Conservation (phyloP, 1,284 basidiomycete genomes). For the Tausonia pullulans region DNA sequence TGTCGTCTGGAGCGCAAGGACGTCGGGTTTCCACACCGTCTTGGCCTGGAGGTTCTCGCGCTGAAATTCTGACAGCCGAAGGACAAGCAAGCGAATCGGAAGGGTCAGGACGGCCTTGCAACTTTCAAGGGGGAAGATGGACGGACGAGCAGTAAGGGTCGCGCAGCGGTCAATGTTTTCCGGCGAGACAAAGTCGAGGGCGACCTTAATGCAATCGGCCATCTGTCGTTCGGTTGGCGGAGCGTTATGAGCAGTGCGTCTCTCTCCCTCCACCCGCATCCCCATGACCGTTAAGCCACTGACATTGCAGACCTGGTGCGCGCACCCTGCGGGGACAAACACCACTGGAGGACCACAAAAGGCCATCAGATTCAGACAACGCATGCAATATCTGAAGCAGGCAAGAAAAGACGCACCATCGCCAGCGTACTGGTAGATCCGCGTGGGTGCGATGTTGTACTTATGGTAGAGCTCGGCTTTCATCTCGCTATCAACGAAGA, state of each 20-base stretch:
- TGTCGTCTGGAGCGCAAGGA: no score
- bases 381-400: no score
- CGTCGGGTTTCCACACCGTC: no score
- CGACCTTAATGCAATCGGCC: constrained; percentile 87
- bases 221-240: constrained; percentile 37
- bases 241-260: no score
- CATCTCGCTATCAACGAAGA: constrained; percentile 65
- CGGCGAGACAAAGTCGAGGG: constrained; percentile 71
- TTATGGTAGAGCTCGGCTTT: constrained; percentile 56
- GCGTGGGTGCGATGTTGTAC: constrained; percentile 61
- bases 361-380: no score
- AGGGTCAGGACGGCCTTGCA: no score
- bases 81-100: no score
- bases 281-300: not conserved
- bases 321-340: constrained; percentile 91
- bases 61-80: no score
- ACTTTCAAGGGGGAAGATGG: no score
- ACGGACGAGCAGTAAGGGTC: not conserved
- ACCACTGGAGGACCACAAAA: constrained; percentile 33
- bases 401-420: constrained; percentile 43
- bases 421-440: constrained; percentile 81
- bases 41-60: no score
- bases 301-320: constrained; percentile 62
- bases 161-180: not conserved
- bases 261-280: no score